These are phyloP conservation scores for Pelargonium citronellum DNA, from an alignment of 441 rosid species.

Conservation along the genomic window DNA sequence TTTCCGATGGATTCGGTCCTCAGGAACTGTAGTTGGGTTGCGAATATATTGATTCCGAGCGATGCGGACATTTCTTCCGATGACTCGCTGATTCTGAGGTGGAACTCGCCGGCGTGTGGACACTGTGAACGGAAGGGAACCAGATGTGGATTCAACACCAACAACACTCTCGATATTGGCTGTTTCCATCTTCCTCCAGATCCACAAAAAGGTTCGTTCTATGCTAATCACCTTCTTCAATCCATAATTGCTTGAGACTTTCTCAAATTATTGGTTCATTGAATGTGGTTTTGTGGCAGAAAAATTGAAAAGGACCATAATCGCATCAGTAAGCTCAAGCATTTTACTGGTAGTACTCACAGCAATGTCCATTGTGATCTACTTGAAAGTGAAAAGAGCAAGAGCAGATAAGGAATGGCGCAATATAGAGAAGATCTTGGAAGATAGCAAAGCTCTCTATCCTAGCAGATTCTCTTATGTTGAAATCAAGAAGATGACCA, in stretches of 20 bases:
- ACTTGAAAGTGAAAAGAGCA: background rate
- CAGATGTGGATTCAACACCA: background rate
- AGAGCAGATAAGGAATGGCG: background rate
- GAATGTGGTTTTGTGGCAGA: background rate
- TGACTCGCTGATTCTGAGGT: background rate
- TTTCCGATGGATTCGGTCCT: background rate
- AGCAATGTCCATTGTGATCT: background rate
- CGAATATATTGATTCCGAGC: background rate
- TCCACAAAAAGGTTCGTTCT: background rate
- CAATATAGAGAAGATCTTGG: slow-evolving; percentile 18
- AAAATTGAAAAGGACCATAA: background rate
- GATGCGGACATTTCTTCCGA: background rate
- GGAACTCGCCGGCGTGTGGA: background rate
- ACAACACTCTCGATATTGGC: background rate
- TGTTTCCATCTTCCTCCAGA: background rate
- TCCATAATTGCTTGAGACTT: too few relatives aligned
- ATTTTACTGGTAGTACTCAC: background rate
- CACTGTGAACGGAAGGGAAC: background rate
- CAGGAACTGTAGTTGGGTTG: background rate
- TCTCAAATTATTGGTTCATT: too few relatives aligned
- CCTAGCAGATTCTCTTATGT: slow-evolving; percentile 20
- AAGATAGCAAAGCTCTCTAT: slow-evolving; percentile 14
- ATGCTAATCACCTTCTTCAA: too few relatives aligned
- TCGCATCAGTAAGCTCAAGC: background rate
- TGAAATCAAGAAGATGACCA: slow-evolving; percentile 21